Percentiles rank a stretch among this genome's conserved stretches.
phyloP scores from a whole-genome alignment of 2,329 filamentous ascomycete species.

The Colletotrichum eremochloae region DNA sequence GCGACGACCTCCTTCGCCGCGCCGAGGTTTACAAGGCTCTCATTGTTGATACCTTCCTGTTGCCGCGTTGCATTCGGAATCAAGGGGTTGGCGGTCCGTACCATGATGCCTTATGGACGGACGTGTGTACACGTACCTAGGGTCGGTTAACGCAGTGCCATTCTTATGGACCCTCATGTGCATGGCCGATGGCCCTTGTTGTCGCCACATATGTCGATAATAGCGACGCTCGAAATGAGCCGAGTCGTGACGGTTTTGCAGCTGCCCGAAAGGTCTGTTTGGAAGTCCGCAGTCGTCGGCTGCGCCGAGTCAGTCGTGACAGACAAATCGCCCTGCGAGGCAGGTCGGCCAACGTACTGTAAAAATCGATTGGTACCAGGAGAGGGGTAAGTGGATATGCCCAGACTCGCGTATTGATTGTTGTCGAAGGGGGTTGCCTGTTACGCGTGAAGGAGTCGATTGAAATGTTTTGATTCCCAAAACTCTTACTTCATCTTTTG shows the following conservation, averaged over 20 bases:
- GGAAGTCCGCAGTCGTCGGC: background rate
- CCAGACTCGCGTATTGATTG: slow-evolving; percentile 9
- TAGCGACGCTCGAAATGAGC: slow-evolving; percentile 12
- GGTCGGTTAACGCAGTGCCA: background rate
- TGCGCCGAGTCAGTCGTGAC: background rate
- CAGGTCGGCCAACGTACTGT: background rate
- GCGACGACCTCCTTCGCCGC: slow-evolving; percentile 21
- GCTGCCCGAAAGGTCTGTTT: slow-evolving; percentile 3
- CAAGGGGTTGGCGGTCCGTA: slow-evolving; percentile 6
- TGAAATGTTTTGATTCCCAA: background rate
- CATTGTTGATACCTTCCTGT: background rate
- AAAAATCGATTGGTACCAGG: slow-evolving; percentile 11
- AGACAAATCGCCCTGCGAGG: background rate
- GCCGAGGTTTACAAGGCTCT: slow-evolving; percentile 13
- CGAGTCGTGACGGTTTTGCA: slow-evolving; percentile 1
- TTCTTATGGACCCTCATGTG: background rate
- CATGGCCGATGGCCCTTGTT: background rate
- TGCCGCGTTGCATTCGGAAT: slow-evolving; percentile 8
- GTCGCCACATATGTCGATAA: slow-evolving; percentile 3
- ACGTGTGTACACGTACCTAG: background rate
- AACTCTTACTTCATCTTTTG: background rate
- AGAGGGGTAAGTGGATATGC: slow-evolving; percentile 23
- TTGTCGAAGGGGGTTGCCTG: slow-evolving; percentile 5
- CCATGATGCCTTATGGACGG: background rate
- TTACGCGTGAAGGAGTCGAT: background rate